Base-by-base conservation (phyloP, 1,139 yeast species). In the Geotrichum klebahnii region DNA sequence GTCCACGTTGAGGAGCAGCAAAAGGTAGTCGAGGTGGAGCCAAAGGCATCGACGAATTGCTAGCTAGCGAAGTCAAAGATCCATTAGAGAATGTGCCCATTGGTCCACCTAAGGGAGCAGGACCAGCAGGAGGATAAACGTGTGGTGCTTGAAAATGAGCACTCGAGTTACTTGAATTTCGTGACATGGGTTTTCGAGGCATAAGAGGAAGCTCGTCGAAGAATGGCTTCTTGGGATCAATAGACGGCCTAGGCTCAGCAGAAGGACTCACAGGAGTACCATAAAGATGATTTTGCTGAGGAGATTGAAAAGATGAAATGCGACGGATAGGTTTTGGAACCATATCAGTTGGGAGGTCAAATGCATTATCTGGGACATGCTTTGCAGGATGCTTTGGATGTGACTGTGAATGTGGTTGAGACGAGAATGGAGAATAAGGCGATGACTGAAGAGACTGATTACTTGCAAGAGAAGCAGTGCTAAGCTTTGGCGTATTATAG, bases 291-390 rank as follows among this genome's bases (percentile, higher is more conserved):
- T 46, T 28, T 26, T 19, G 42, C 12, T 24, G 40, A 29, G 16
- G 48, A 24, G 9, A 20, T 8, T 40, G 48, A 29, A 20, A 42
- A 17, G 44, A 44, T 20, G 2, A 28, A 33, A 35, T 31, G 8
- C 42, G 53, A 8, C 55, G 43, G 2, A 60, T 46, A 37, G 60
- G 55, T 19, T 56, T 45, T 2, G 53, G 46, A 24, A 85, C 69
- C 46, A 86, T 67, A 48, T 75, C 81, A 35, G 76, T 70, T 1
- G 96, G 96, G 59, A 87, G 81, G 63, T 87, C 96, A 61, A 85
- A 87, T 10, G 65, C 64, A 44, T 61, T 61, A 10, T 54, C 53
- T 2, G 56, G 49, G 2, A 57, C 41, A 22, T 48, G 31, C 26
- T 37, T 48, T 17, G 51, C 48, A 12, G 45, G 46, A 9, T 23